Base-by-base conservation (phyloP, 352 stramenopile species). In the Blastocystis sp. region DNA sequence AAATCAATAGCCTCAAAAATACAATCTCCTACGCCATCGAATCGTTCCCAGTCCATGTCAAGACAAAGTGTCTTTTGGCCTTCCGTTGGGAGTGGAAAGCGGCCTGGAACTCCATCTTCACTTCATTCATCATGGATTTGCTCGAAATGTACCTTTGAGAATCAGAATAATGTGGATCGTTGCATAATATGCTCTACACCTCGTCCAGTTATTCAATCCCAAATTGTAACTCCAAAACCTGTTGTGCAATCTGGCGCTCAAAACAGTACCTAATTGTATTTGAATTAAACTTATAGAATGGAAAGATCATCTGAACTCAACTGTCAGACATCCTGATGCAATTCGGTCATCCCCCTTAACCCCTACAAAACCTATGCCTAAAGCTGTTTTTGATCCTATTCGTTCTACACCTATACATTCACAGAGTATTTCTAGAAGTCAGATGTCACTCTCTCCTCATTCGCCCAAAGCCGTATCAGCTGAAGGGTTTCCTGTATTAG, bases 141-240 rank as follows among this genome's bases (percentile, higher is more conserved):
- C 24, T 29, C 43, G 52, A 80, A 80, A 21, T 80, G 69, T 39
- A 24, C 14, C 6, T 59, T 35, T 24, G 37, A 35, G 46, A 80
- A 80, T 63, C 42, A 21, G 35, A 32, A 5, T 4, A 58, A 43
- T 61, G 24, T 49, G 6, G 14, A 29, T 16, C 69, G 46, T 29
- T 80, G 69, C 61, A 54, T 58, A 59, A 59, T 80, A 6, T 80
- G 69, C 51, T 80, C 69, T 21, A 58, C 46, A 61, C 19, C 51
- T 12, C 42, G 69, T 43, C 69, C 69, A 75, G 32, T 75, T 54
- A 21, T 54, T 43, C 16, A 29, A 16, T 39, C 59, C 5, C 59
- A n/a, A 35, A 46, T 43, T 69, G 6, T 24, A 24, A 21, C 14
- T 21, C 16, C 14, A 5, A 35, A 69, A 69, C 24, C 32, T 24